Base-by-base conservation (phyloP, 2,329 filamentous ascomycete species). In the Ceratocystis albifundus region DNA sequence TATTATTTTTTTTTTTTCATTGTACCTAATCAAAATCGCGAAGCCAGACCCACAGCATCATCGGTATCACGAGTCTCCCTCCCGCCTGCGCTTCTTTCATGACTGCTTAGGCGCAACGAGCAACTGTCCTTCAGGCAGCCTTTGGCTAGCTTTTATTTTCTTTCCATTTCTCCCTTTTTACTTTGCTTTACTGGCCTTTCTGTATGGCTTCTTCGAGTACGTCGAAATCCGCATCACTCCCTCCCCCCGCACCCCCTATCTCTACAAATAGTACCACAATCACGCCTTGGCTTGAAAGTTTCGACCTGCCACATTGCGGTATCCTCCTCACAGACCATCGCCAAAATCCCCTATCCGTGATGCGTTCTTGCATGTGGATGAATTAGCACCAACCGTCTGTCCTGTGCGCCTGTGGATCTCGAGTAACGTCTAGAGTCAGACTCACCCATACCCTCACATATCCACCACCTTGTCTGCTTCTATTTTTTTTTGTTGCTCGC, bases 121-220 rank as follows among this genome's bases (percentile, higher is more conserved):
- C 41, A 36, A 64, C 32, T 12, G 17, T n/a, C 28, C 28, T 30
- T 28, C 8, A 59, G n/a, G 17, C 50, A 30, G 22, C 59, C 62
- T 61, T 65, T 32, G 30, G n/a, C 48, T 61, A 28, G 6, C 20
- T 32, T 64, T 66, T 28, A 22, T 66, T 45, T 64, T 61, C n/a
- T 50, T 61, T 50, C 15, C 63, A 10, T 64, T 61, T 53, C 30
- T 17, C n/a, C n/a, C 48, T 41, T 41, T 22, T 41, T 25, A 55
- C 53, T 53, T 48, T 36, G 15, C 45, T 30, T 3, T 32, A 32
- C 45, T 66, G 8, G 30, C n/a, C 59, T 36, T 66, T 61, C 62
- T 68, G 65, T 64, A 68, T 68, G 65, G 57, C 62, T 48, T 63
- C 50, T 50, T 65, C 57, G 53, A 67, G 67, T 68, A 68, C 61